phyloP scores from a whole-genome alignment of 495 filamentous ascomycete species.

The Aspergillus hancockii region DNA sequence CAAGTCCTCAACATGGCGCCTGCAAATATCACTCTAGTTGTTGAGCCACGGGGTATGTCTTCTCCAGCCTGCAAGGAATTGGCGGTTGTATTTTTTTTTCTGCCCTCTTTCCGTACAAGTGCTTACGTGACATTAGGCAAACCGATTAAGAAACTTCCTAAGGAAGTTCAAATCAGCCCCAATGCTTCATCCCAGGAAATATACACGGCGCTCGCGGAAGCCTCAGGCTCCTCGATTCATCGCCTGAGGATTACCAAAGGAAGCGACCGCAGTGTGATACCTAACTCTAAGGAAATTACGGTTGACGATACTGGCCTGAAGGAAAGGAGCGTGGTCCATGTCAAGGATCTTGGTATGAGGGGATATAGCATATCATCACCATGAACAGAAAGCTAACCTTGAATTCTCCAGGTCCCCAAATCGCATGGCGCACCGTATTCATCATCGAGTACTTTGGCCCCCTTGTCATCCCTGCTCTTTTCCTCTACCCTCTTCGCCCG shows the following conservation, averaged over 20 bases:
- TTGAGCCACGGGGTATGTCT: conserved; percentile 45
- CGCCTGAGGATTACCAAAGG: conserved; percentile 71
- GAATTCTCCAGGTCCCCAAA: conserved; percentile 70
- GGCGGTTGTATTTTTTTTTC: neutral
- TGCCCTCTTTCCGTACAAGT: neutral
- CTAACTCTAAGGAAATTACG: conserved; percentile 66
- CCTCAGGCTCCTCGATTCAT: conserved; percentile 57
- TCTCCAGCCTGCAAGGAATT: neutral
- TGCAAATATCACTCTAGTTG: conserved; percentile 35
- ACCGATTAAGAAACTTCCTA: conserved; percentile 71
- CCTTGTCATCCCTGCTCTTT: conserved; percentile 81
- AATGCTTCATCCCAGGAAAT: conserved; percentile 64
- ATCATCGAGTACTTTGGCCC: conserved; percentile 93
- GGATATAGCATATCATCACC: neutral
- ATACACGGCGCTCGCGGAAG: conserved; percentile 55
- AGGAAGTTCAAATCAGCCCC: conserved; percentile 59
- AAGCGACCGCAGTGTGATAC: conserved; percentile 66
- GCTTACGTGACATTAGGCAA: conserved; percentile 41
- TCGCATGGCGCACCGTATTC: conserved; percentile 92
- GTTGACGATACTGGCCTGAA: conserved; percentile 64
- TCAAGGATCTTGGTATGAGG: conserved; percentile 87
- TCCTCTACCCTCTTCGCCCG: conserved; percentile 68
- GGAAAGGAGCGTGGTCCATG: conserved; percentile 70
- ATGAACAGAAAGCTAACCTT: conserved; percentile 2
- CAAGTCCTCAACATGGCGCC: conserved; percentile 26